Base-by-base conservation (phyloP, 106 monocot genomes). In the Acanthochlamys bracteata region DNA sequence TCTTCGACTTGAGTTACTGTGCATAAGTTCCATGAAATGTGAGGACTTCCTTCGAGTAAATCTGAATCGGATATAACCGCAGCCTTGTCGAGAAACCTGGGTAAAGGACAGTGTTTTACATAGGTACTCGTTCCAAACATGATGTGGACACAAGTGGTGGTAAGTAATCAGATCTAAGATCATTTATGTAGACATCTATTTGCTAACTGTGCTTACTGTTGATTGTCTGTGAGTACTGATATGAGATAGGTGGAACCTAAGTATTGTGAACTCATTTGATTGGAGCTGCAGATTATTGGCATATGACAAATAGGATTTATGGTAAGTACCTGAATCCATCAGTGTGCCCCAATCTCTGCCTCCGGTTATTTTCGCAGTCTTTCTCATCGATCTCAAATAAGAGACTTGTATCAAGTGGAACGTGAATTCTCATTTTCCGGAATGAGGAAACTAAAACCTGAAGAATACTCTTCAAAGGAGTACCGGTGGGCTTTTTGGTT, bases 1-100 rank as follows among this genome's bases (percentile, higher is more conserved):
- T 89, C 81, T 49, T 82, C 84, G 10, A 88, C 83, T 67, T 82
- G 83, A 51, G 76, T 87, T 10, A 82, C 74, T 2, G 79, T 82
- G 55, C 86, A 86, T 20, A 74, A 43, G 3, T 15, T 55, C 69
- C 47, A 67, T 20, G 71, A 58, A 41, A 14, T 59, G 7, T 9
- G 21, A 19, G 10, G 26, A 13, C 60, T 20, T 7, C 42, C 25
- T 7, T 65, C 46, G 19, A 62, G 22, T 10, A 25, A 20, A 17
- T 79, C 68, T 3, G 56, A 42, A 16, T 39, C 41, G 4, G 61
- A 58, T 8, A 79, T 24, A 41, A 66, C 55, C 16, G 78, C 67
- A 43, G 78, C 83, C 19, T 76, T 82, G 60, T 82, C 82, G 7
- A 82, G 46, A 49, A 73, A 82, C 52, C 78, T 65, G 45, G 39